These are phyloP conservation scores for Penicillium verrucosum DNA, from an alignment of 2,329 filamentous ascomycete species.

Conservation along the genomic window DNA sequence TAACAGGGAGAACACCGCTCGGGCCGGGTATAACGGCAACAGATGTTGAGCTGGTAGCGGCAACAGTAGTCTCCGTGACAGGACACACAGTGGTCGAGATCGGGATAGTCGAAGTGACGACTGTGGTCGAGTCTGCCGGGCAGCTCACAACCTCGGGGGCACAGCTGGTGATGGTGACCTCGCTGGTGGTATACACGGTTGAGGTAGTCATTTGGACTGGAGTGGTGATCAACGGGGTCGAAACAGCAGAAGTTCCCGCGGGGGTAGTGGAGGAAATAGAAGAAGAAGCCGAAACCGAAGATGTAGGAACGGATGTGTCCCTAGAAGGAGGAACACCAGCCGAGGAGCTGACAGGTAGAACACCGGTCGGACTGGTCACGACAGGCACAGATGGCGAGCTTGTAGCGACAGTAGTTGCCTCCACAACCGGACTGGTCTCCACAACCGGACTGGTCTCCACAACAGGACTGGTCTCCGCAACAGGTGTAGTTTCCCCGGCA, in stretches of 20 bases:
- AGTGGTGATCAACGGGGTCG: background rate
- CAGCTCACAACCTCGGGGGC: constrained; percentile 46
- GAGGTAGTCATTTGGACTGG: constrained; percentile 30
- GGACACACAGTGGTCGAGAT: constrained; percentile 61
- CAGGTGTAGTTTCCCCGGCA: constrained; percentile 20
- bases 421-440: background rate
- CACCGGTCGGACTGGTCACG: background rate
- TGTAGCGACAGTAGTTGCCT: constrained; percentile 21
- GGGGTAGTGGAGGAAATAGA: background rate
- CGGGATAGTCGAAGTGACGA: constrained; percentile 55
- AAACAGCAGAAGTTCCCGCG: background rate
- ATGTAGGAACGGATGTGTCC: background rate
- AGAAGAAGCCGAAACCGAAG: background rate
- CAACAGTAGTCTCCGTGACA: constrained; percentile 31
- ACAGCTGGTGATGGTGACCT: constrained; percentile 41
- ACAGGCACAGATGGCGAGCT: background rate
- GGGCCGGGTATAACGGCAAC: background rate
- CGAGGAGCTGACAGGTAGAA: background rate
- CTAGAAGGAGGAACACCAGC: background rate
- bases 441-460: no score
- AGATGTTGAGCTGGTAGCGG: background rate
- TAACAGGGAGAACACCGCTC: background rate
- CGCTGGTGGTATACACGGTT: constrained; percentile 36
- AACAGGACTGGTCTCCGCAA: background rate
- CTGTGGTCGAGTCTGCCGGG: constrained; percentile 48